Base-by-base conservation (phyloP, 164 flowering plant species). In the Pachysandra terminalis region DNA sequence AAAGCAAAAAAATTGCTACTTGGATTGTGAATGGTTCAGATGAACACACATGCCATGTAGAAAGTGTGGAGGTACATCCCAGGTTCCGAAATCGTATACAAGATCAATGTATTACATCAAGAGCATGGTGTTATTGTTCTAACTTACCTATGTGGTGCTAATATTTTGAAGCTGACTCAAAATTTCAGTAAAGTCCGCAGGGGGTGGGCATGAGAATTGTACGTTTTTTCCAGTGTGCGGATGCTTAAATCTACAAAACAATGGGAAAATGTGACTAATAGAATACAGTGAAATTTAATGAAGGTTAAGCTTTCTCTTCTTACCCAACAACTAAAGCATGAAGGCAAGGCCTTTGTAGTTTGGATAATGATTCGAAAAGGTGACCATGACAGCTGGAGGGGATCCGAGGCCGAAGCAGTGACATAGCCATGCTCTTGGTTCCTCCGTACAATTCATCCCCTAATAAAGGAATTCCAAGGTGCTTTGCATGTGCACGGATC, bases 371-470 rank as follows among this genome's bases (percentile, higher is more conserved):
- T 28, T 79, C 59, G 28, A 64, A 45, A 57, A 90, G 85, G 62
- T 80, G 82, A 13, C 72, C 73, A 63, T 78, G 89, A 58, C n/a
- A 62, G 65, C 69, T 75, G 5, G 83, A 58, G 19, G 79, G 81
- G 41, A 77, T 84, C 75, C 69, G 80, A 2, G 85, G 81, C 62
- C 80, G 89, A 69, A 95, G 86, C 72, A 85, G 72, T 22, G 97
- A 90, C 68, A 89, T 61, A 40, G 93, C 92, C 96, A 83, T 84
- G 78, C 69, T 78, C 76, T 81, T 82, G 14, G 97, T 86, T 61
- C 97, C 96, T 62, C 99, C 99, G 81, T 95, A 95, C 55, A 92
- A 79, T 64, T 95, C 97, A 79, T 95, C 99, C 40, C 99, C 99
- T 68, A 95, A 68, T 23, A 95, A 81, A 65, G 99, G 97, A 75